A percentile compares a stretch with the other conserved stretches of the same genome.
These are phyloP conservation scores for Chaetoceros tenuissimus DNA, from an alignment of 108 stramenopile genomes.

Conservation along the genomic window DNA sequence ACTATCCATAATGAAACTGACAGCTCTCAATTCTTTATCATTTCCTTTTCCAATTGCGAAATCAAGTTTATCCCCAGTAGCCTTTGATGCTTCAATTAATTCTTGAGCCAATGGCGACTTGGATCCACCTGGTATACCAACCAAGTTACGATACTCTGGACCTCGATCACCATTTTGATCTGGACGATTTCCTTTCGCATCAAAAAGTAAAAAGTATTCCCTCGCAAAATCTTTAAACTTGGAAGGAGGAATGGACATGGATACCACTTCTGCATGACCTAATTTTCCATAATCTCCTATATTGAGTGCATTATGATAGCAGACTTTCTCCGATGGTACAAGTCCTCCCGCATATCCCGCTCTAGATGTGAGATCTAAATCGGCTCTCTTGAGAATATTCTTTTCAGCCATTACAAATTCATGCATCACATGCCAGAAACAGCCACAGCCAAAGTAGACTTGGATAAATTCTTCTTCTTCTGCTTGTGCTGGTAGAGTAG, in stretches of 20 bases:
- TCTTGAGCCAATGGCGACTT: slow-evolving; percentile 29
- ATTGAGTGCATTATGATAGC: slow-evolving; percentile 76
- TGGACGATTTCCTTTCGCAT: not conserved
- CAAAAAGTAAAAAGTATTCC: slow-evolving; percentile 51
- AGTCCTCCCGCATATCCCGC: slow-evolving; percentile 85
- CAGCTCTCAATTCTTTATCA: slow-evolving; percentile 56
- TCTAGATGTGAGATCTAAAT: slow-evolving; percentile 47
- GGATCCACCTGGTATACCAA: slow-evolving; percentile 62
- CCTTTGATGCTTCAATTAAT: slow-evolving; percentile 39
- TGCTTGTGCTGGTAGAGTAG: too few relatives aligned
- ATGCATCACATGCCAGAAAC: slow-evolving; percentile 83
- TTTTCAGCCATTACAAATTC: slow-evolving; percentile 82
- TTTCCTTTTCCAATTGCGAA: slow-evolving; percentile 50
- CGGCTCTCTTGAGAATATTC: slow-evolving; percentile 44
- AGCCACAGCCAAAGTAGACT: slow-evolving; percentile 60
- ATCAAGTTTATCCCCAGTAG: slow-evolving; percentile 44
- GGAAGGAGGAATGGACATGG: slow-evolving; percentile 51
- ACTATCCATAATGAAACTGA: slow-evolving; percentile 67
- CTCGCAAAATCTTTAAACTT: slow-evolving; percentile 62
- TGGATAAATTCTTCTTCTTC: slow-evolving; percentile 14
- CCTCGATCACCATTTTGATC: slow-evolving; percentile 41
- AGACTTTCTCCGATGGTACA: slow-evolving; percentile 39
- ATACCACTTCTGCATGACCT: slow-evolving; percentile 86
- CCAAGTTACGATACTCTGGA: slow-evolving; percentile 65
- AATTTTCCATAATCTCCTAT: slow-evolving; percentile 81